Evolutionary conservation across 306 rosid genomes (phyloP).

Genomic region (Coriaria nepalensis): DNA sequence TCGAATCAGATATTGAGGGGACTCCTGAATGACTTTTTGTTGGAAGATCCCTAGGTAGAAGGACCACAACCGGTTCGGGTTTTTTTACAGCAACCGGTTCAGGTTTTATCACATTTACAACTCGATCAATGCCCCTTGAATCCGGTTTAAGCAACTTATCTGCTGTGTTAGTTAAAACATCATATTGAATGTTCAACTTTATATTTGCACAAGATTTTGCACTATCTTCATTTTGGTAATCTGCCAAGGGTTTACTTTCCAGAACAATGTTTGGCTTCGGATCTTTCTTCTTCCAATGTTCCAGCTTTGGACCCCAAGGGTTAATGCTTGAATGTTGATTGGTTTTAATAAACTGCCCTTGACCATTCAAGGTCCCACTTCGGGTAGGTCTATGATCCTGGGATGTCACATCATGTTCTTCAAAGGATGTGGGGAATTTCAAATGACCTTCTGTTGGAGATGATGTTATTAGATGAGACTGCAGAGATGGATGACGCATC

Average conservation of each 20-base stretch:
- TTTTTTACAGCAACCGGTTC: conserved; percentile 30
- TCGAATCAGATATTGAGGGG: conserved; percentile 22
- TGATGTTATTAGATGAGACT: conserved; percentile 34
- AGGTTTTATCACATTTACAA: conserved; percentile 17
- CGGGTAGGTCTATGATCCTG: conserved; percentile 19
- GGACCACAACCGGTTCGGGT: conserved; percentile 32
- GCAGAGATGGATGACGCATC: conserved; percentile 32
- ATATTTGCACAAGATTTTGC: conserved; percentile 17
- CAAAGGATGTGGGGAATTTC: conserved; percentile 23
- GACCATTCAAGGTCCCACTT: conserved; percentile 15
- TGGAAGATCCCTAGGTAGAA: conserved; percentile 31
- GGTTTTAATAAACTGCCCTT: conserved; percentile 22
- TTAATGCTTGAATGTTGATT: conserved; percentile 26
- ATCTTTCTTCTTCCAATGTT: conserved; percentile 23
- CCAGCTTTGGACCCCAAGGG: conserved; percentile 15
- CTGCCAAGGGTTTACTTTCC: conserved; percentile 22
- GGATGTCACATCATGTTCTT: conserved; percentile 21
- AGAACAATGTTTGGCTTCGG: conserved; percentile 16
- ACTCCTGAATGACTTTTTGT: conserved; percentile 25
- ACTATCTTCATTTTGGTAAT: conserved; percentile 15
- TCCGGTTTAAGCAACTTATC: conserved; percentile 24
- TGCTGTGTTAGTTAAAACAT: conserved; percentile 23
- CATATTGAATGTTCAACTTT: conserved; percentile 21
- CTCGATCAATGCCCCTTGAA: conserved; percentile 19
- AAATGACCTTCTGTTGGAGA: conserved; percentile 21